Conservation (phyloP, 257 asterid genomes). For the Solanum dulcamara region DNA sequence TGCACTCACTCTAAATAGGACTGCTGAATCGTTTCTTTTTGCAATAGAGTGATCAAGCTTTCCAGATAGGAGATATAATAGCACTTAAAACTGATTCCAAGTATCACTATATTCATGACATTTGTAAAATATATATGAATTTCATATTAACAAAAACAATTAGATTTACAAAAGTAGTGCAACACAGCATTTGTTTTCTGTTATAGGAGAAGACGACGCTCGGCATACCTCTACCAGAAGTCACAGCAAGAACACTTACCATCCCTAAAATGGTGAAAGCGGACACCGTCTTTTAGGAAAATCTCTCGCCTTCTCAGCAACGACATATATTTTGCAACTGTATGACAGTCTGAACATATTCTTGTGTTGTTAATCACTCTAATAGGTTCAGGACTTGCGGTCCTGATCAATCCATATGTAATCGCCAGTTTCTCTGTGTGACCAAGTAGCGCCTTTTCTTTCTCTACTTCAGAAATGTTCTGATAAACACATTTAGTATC, state of each 20-base stretch:
- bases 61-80: neutral
- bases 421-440: constrained; percentile 59
- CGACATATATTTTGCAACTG: constrained; percentile 41
- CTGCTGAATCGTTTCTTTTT: neutral
- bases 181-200: neutral
- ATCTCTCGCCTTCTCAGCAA: constrained; percentile 35
- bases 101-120: neutral
- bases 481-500: constrained; percentile 40
- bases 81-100: neutral
- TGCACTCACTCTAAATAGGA: neutral
- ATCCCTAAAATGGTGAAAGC: constrained; percentile 45
- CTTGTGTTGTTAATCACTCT: constrained; percentile 51
- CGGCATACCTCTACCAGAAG: constrained; percentile 17
- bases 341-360: constrained; percentile 50
- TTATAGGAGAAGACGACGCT: neutral
- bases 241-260: constrained; percentile 59
- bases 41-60: neutral
- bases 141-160: neutral
- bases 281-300: constrained; percentile 42
- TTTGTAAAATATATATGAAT: neutral
- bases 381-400: constrained; percentile 11
- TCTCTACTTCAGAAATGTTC: constrained; percentile 26
- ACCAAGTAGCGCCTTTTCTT: constrained; percentile 39
- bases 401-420: constrained; percentile 40
- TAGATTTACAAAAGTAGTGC: neutral